Conservation (phyloP, 83 land plant genomes). For the Larix sibirica region DNA sequence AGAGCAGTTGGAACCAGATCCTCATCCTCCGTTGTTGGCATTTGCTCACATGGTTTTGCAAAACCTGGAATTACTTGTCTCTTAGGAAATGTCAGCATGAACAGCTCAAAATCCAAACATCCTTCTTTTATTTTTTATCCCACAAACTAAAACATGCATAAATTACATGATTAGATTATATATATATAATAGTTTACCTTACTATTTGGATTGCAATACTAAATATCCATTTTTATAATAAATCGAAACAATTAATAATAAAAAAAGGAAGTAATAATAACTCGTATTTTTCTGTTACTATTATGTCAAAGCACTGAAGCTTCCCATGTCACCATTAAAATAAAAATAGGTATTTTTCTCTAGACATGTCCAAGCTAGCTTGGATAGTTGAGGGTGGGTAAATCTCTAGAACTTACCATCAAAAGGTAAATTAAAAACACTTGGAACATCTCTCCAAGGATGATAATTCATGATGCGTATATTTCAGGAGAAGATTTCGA, state of each 20-base stretch:
- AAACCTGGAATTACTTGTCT: conserved; percentile 47
- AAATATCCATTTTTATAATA: background rate
- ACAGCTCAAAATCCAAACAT: conserved; percentile 61
- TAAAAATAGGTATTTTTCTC: background rate
- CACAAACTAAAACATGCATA: conserved; percentile 58
- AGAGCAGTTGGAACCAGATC: conserved; percentile 84
- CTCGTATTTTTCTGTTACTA: background rate
- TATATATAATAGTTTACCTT: background rate
- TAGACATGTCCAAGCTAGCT: background rate
- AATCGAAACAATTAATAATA: too few species aligned
- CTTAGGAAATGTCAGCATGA: conserved; percentile 52
- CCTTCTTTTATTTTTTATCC: conserved; percentile 64
- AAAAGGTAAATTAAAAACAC: background rate
- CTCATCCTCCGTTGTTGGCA: conserved; percentile 62
- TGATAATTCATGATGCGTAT: background rate
- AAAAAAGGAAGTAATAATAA: background rate
- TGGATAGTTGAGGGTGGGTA: background rate
- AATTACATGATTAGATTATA: background rate
- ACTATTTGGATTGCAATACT: too few species aligned
- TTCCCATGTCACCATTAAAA: background rate
- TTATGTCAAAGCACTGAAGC: background rate
- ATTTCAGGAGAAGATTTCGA: background rate
- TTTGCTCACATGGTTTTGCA: conserved; percentile 22
- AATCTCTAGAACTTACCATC: background rate
- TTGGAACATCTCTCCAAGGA: background rate